Evolutionary conservation across 2,329 filamentous ascomycete genomes (phyloP).

Genomic region (Cercospora sesami): DNA sequence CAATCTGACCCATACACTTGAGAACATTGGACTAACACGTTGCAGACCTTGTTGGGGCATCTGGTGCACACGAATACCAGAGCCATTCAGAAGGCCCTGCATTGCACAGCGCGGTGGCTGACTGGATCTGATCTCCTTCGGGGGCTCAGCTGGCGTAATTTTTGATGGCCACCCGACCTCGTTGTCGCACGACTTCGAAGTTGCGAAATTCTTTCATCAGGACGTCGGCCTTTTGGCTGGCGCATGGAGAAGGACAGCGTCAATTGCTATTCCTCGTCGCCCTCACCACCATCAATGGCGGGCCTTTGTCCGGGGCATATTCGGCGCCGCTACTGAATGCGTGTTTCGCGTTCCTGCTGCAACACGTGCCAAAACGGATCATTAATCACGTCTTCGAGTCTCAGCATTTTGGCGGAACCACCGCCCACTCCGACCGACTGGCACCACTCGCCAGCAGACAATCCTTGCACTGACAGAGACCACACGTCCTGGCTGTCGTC

Average conservation of each 20-base stretch:
- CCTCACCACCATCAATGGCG: too few relatives aligned
- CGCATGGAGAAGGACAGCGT: slow-evolving; percentile 1
- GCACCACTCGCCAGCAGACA: background rate
- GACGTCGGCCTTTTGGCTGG: too few relatives aligned
- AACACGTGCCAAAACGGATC: background rate
- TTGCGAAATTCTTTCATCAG: too few relatives aligned
- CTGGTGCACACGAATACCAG: slow-evolving; percentile 6
- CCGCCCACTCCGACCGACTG: background rate
- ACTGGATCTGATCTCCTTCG: slow-evolving; percentile 17
- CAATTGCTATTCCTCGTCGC: background rate
- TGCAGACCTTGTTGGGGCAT: slow-evolving; percentile 2
- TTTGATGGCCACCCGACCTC: slow-evolving; percentile 4
- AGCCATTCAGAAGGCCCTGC: slow-evolving; percentile 10
- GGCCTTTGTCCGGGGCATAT: background rate
- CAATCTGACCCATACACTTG: background rate
- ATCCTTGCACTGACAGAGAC: background rate
- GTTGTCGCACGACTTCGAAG: too few relatives aligned
- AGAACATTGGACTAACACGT: background rate
- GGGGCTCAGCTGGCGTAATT: slow-evolving; percentile 13
- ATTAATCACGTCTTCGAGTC: background rate
- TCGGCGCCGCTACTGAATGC: background rate
- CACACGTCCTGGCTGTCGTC: background rate
- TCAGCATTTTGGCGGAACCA: background rate
- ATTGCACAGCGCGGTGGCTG: slow-evolving; percentile 16
- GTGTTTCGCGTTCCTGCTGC: background rate